Base-by-base conservation (phyloP, 2,329 filamentous ascomycete species). In the Arthroderma sp. region DNA sequence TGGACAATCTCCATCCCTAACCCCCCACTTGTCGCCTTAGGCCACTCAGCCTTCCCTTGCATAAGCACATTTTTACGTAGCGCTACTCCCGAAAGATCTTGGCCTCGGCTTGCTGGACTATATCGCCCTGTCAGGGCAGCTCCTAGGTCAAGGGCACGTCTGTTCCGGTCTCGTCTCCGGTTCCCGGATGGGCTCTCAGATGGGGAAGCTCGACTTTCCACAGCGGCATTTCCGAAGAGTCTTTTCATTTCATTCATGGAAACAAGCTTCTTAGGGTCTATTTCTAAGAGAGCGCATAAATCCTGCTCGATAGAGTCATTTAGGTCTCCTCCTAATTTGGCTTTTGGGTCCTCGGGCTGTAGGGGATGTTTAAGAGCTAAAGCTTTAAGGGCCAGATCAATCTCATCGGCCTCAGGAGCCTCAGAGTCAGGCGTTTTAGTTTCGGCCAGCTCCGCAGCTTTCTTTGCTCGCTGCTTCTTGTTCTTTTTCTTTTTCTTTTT, bases 201-300 rank as follows among this genome's bases (percentile, higher is more conserved):
- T 19, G 79, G 77, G 44, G 83, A 79, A 55, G 81, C 76, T 43
- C 73, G 69, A 31, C 73, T 76, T 63, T 85, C 81, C 9, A 85
- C 66, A 21, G 83, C 83, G 25, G 82, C 79, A 61, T 79, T 80
- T 3, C 85, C 85, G 68, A 88, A 88, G 0, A 88, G 73, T 62
- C 79, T 81, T 58, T 83, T 85, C 89, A 98, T 96, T 74, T 98
- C 93, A 66, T 95, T 95, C 37, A 85, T 78, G 6, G 88, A 88
- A 67, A 91, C 91, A 9, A 98, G 79, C 64, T 90, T 82, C 63
- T 87, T 81, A 0, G 84, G 81, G 63, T 86, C 84, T 55, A 88
- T 74, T 2, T 78, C 73, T 0, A 88, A 73, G 11, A 86, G 70
- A 19, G 77, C 73, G 71, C 68, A 80, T 60, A 75, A 76, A 53